Conservation (phyloP, 2,329 filamentous ascomycete species). For the Talaromyces albobiverticillius region DNA sequence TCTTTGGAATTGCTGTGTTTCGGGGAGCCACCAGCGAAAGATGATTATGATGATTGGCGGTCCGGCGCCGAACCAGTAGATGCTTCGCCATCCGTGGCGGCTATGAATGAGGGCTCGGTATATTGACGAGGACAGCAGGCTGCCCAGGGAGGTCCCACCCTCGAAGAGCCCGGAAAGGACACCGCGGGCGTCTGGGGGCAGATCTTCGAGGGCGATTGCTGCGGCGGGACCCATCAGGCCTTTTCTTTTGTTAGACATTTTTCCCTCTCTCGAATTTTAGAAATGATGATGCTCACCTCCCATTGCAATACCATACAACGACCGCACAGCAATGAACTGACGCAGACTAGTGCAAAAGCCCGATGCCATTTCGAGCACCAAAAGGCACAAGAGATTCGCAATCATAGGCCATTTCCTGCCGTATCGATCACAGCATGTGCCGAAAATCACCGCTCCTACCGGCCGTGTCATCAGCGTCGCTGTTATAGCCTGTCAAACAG, state of each 20-base stretch:
- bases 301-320: constrained; percentile 40
- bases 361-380: constrained; percentile 35
- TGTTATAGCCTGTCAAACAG: constrained; percentile 45
- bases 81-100: constrained; percentile 34
- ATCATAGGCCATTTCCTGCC: constrained; percentile 50
- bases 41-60: constrained; percentile 53
- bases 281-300: constrained; percentile 26
- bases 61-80: constrained; percentile 38
- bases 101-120: constrained; percentile 31
- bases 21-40: constrained; percentile 69
- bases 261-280: not conserved
- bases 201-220: constrained; percentile 39
- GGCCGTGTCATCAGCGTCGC: constrained; percentile 62
- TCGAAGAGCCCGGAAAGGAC: constrained; percentile 36
- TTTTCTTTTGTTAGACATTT: constrained; percentile 8
- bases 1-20: constrained; percentile 64
- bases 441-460: constrained; percentile 54
- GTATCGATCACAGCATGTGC: constrained; percentile 56
- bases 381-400: constrained; percentile 33
- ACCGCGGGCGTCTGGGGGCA: constrained; percentile 37
- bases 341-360: constrained; percentile 34
- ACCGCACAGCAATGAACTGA: constrained; percentile 36
- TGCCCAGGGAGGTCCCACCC: constrained; percentile 33
- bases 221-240: constrained; percentile 30
- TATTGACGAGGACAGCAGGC: constrained; percentile 34